Evolutionary conservation across 306 rosid genomes (phyloP), one percentile per base, ranked within the genome.

Genomic region (Lagenaria siceraria): DNA sequence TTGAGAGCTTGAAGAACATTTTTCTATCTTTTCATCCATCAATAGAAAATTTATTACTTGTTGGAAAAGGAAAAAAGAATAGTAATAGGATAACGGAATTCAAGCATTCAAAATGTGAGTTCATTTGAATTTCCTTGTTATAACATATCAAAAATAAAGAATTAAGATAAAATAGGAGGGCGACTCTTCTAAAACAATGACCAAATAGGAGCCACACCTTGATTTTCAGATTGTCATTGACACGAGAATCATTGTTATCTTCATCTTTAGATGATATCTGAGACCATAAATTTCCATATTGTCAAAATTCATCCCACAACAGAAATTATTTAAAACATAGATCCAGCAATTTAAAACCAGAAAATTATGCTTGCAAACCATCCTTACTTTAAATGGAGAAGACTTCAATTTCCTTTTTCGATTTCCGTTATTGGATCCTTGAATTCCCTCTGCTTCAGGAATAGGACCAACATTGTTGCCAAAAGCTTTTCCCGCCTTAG

Each of bases 391-490:
- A 56, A 75, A 70, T 68, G 91, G 83, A 19, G 72, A 59, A 3
- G 86, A 74, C 81, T 85, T 88, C 79, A 80, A 93, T 80, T 87
- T 94, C 82, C 90, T 86, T 82, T 87, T 92, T 63, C 84, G 85
- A 63, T 77, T 78, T 77, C 95, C 89, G 62, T 80, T 55, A 70
- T 61, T 83, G 78, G 81, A 83, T 62, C 48, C 88, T 62, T 77
- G 78, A 22, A 78, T 74, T 80, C 84, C 88, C 68, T 80, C 92
- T 77, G 77, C 76, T 76, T 82, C 85, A 70, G 83, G 69, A 79
- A 79, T 80, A 79, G 77, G 79, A 79, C 77, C 84, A 79, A 83
- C 81, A 72, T 76, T 69, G 66, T 80, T 82, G 66, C 81, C 56
- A 69, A 60, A 74, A 80, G 55, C 80, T 78, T 85, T 87, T 78